A percentile compares a stretch with the other conserved stretches of the same genome.
These are phyloP conservation scores for Nannizziopsis barbatae DNA, from an alignment of 2,329 filamentous ascomycete species.

Conservation along the genomic window DNA sequence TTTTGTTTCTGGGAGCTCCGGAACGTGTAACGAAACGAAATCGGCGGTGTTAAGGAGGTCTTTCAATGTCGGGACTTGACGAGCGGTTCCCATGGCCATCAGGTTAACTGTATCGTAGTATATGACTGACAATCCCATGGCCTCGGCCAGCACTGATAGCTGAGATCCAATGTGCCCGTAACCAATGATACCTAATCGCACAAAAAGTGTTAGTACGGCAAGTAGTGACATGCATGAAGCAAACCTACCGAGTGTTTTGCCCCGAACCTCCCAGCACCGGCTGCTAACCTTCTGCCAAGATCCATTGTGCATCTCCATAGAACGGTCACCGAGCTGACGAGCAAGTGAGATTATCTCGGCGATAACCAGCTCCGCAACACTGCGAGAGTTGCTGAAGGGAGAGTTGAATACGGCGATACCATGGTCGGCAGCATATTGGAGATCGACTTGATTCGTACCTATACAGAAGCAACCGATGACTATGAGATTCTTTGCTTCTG, in stretches of 20 bases:
- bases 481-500: slow-evolving; percentile 83
- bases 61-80: slow-evolving; percentile 68
- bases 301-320: slow-evolving; percentile 83
- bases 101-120: slow-evolving; percentile 93
- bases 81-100: slow-evolving; percentile 84
- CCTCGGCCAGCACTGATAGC: slow-evolving; percentile 85
- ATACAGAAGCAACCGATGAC: slow-evolving; percentile 99
- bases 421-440: slow-evolving; percentile 36
- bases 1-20: slow-evolving; percentile 82
- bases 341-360: slow-evolving; percentile 85
- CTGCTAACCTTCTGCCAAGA: slow-evolving; percentile 97
- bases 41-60: slow-evolving; percentile 68
- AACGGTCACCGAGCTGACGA: slow-evolving; percentile 84
- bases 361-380: slow-evolving; percentile 92
- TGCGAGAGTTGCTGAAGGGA: slow-evolving; percentile 94
- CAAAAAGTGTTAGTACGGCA: slow-evolving; percentile 3
- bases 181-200: slow-evolving; percentile 62
- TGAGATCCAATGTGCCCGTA: slow-evolving; percentile 97
- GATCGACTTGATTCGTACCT: slow-evolving; percentile 57
- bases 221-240: neutral
- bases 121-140: slow-evolving; percentile 96
- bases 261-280: slow-evolving; percentile 95
- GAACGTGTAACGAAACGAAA: slow-evolving; percentile 90
- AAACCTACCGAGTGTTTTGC: slow-evolving; percentile 73
- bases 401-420: slow-evolving; percentile 98